Evolutionary conservation across 2,329 filamentous ascomycete species (phyloP).

Genomic region (Calycina herbarum): DNA sequence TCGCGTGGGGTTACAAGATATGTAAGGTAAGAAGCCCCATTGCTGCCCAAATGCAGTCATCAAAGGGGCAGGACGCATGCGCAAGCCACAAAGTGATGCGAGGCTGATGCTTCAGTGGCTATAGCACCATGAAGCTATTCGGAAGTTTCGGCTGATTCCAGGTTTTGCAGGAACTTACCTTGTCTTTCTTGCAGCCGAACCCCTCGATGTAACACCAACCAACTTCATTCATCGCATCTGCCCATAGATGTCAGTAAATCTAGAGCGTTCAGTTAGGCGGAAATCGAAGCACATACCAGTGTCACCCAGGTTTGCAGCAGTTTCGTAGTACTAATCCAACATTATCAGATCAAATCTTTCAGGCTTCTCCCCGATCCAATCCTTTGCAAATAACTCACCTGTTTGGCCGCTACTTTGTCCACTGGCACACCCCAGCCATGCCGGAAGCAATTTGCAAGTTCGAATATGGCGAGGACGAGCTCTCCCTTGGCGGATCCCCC

Average conservation of each 20-base stretch:
- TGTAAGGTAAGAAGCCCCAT: constrained; percentile 33
- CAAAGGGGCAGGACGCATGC: constrained; percentile 23
- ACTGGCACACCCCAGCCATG: constrained; percentile 90
- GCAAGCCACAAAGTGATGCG: constrained; percentile 34
- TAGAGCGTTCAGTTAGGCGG: constrained; percentile 20
- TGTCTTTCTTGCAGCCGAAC: constrained; percentile 98
- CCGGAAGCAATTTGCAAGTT: constrained; percentile 89
- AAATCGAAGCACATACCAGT: constrained; percentile 53
- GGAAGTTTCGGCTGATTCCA: constrained; percentile 24
- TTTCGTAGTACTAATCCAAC: constrained; percentile 84
- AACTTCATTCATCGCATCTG: constrained; percentile 95
- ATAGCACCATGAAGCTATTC: constrained; percentile 30
- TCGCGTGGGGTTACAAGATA: constrained; percentile 24
- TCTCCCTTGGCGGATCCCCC: constrained; percentile 95
- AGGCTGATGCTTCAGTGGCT: constrained; percentile 30
- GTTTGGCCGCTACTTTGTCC: constrained; percentile 80
- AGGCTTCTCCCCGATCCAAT: constrained; percentile 31
- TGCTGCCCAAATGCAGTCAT: constrained; percentile 48
- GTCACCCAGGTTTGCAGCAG: constrained; percentile 92
- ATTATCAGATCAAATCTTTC: constrained; percentile 26
- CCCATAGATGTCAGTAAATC: constrained; percentile 31
- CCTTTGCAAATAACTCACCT: constrained; percentile 45
- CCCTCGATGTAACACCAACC: constrained; percentile 96
- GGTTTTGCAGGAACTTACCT: constrained; percentile 62
- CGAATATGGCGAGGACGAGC: constrained; percentile 92